These are phyloP conservation scores for Cryptococcus deneoformans DNA, from an alignment of 1,284 basidiomycete species.

Conservation along the genomic window DNA sequence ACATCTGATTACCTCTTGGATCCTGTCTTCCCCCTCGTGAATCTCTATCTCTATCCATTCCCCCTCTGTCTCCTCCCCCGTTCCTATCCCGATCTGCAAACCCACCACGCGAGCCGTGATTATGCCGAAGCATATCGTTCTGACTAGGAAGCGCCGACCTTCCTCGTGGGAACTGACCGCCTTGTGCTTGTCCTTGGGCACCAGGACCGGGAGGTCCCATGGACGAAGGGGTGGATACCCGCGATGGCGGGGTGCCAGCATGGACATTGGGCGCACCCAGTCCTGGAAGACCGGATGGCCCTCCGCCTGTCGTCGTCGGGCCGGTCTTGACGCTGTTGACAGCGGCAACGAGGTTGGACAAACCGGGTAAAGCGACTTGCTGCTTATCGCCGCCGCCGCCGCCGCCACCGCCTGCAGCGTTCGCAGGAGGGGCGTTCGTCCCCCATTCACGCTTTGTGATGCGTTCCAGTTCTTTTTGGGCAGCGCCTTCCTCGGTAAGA, in stretches of 20 bases:
- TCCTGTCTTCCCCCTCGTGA: no score
- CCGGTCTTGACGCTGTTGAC: slow-evolving; percentile 11
- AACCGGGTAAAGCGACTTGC: slow-evolving; percentile 21
- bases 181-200: background rate
- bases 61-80: background rate
- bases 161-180: background rate
- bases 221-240: background rate
- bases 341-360: slow-evolving; percentile 16
- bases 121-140: slow-evolving; percentile 50
- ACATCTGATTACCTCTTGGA: no score
- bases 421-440: background rate
- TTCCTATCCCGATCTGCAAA: slow-evolving; percentile 13
- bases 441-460: background rate
- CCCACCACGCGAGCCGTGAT: slow-evolving; percentile 19
- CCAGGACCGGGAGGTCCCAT: no score
- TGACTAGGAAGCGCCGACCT: slow-evolving; percentile 31
- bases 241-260: background rate
- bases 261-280: background rate
- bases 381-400: background rate
- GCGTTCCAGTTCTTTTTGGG: slow-evolving; percentile 10
- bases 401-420: background rate
- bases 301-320: slow-evolving; percentile 2
- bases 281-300: background rate
- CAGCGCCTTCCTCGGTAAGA: slow-evolving; percentile 54
- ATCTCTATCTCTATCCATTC: no score